Percentiles rank a stretch among this genome's conserved stretches.
Evolutionary conservation across 306 rosid species (phyloP).

Genomic region (Spatholobus suberectus): DNA sequence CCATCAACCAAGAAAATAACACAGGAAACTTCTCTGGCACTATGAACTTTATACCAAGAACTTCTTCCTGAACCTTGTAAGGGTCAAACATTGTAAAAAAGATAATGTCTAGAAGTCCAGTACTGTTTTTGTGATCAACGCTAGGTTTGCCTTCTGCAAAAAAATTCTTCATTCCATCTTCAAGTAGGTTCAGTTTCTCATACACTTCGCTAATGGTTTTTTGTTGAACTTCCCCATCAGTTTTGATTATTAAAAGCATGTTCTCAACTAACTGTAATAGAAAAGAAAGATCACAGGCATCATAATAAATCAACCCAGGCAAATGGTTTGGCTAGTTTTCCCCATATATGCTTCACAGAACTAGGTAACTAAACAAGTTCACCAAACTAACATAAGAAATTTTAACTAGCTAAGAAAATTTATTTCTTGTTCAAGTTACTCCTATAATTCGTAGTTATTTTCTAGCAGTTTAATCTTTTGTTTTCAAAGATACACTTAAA

Average conservation of each 20-base stretch:
- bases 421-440: no score
- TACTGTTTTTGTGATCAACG: neutral
- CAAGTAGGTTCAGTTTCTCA: conserved; percentile 38
- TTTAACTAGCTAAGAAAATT: no score
- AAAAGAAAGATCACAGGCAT: neutral
- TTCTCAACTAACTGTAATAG: neutral
- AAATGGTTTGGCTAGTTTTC: neutral
- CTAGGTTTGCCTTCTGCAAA: conserved; percentile 36
- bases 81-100: neutral
- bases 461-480: no score
- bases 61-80: conserved; percentile 29
- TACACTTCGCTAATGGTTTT: conserved; percentile 6
- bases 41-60: conserved; percentile 16
- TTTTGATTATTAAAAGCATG: neutral
- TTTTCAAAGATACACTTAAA: no score
- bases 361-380: no score
- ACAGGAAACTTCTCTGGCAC: conserved; percentile 45
- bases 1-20: conserved; percentile 37
- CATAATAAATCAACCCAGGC: no score
- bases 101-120: conserved; percentile 33
- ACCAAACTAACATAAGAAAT: no score
- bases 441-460: no score
- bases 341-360: no score
- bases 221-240: conserved; percentile 39
- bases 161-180: conserved; percentile 42